Evolutionary conservation across 768 basidiomycete species (phyloP), one percentile per base, ranked within the genome.

Genomic region (Crassisporium funariophilum): DNA sequence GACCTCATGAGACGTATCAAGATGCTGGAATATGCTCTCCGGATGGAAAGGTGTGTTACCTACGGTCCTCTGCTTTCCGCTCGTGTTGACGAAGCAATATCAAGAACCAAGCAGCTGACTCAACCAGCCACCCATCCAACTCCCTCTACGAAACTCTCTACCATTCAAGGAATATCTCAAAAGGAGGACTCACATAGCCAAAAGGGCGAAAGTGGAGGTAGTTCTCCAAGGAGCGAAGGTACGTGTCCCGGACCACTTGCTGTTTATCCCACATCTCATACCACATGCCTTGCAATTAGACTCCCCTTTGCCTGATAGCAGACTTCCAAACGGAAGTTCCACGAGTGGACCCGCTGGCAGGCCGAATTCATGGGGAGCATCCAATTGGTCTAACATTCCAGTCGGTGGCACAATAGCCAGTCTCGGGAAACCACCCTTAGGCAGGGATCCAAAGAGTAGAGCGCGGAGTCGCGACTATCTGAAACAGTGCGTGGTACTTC

Each of bases 11-110:
- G 95, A 51, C 84, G 97, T 49, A 97, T 98, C 56, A 97, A 97
- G 81, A 97, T 99, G 95, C 83, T 99, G 41, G 97, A 99, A 70
- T 98, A 93, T 68, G 97, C 95, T 31, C 75, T 99, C 38, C 84
- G 93, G 37, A 85, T 95, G 75, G 97, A 99, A 73, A 84, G 97
- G 95, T 97, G 53, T 60, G 81, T 75, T 46, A 48, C 29, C 50
- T 37, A 47, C 44, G 46, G 44, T 35, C 23, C 47, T 34, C 41
- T 35, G 29, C 35, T 31, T 44, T 35, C 41, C 34, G 41, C 40
- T 43, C 44, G 46, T 47, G 56, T 42, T 62, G 58, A 62, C 63
- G 53, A 60, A 51, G 49, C 56, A 44, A 52, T 46, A 31, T 48
- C 45, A 63, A 92, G 90, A 58, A 87, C 88, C 57, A 92, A 91